Evolutionary conservation across 148 eudicot genomes (phyloP).

Genomic region (Cornus florida): DNA sequence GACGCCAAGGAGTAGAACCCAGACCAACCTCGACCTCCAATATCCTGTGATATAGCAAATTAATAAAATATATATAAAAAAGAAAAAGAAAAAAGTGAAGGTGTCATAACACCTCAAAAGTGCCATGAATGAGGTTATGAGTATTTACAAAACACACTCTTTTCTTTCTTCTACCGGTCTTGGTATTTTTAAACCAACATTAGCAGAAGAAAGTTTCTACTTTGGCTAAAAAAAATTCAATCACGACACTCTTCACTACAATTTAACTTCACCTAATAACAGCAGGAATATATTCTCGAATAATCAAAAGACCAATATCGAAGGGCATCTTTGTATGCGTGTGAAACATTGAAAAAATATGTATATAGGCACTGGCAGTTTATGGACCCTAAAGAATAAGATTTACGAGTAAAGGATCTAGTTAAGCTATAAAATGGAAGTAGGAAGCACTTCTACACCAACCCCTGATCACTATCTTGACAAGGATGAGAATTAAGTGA

Average conservation of each 20-base stretch:
- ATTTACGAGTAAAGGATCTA: too few relatives aligned
- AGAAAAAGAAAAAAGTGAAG: not conserved
- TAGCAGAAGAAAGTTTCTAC: not conserved
- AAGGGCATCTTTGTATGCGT: too few relatives aligned
- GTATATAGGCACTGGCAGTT: too few relatives aligned
- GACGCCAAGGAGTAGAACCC: not conserved
- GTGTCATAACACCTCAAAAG: not conserved
- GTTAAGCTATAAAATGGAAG: not conserved
- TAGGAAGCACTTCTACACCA: not conserved
- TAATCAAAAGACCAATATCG: too few relatives aligned
- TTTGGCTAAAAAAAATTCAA: not conserved
- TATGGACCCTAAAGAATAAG: too few relatives aligned
- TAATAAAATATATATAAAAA: not conserved
- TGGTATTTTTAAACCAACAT: not conserved
- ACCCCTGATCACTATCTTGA: not conserved
- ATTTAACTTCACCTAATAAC: not conserved
- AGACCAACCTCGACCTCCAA: conserved; percentile 14
- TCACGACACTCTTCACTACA: not conserved
- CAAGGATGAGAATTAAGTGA: not conserved
- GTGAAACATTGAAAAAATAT: too few relatives aligned
- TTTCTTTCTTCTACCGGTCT: not conserved
- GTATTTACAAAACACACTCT: not conserved
- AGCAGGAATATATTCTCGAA: not conserved
- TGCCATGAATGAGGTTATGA: not conserved
- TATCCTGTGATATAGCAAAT: conserved; percentile 16